These are phyloP conservation scores for Saitozyma sp. DNA, from an alignment of 768 basidiomycete genomes.

Conservation along the genomic window DNA sequence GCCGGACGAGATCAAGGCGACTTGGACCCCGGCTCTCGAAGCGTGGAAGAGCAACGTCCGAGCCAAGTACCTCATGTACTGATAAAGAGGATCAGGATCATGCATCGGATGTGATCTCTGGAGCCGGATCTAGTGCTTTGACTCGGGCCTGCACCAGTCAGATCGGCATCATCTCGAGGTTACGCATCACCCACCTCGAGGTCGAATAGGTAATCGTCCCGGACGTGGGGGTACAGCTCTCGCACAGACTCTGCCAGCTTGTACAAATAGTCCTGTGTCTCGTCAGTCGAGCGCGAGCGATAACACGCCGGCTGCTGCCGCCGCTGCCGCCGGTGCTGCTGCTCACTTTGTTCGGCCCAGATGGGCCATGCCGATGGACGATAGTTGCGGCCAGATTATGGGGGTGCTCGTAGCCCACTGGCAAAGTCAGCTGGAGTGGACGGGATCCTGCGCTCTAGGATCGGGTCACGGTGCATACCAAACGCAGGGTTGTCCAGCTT, in stretches of 20 bases:
- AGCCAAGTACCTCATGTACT: neutral
- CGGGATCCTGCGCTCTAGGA: neutral
- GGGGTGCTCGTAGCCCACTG: slow-evolving; percentile 83
- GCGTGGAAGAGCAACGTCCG: neutral
- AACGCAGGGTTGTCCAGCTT: slow-evolving; percentile 85
- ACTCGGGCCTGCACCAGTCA: too few relatives aligned
- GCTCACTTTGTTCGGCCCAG: slow-evolving; percentile 81
- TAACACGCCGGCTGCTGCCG: too few relatives aligned
- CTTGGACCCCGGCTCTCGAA: neutral
- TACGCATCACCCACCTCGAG: slow-evolving; percentile 40
- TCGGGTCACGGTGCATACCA: slow-evolving; percentile 56
- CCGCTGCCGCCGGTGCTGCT: too few relatives aligned
- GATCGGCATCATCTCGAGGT: too few relatives aligned
- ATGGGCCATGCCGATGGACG: slow-evolving; percentile 75
- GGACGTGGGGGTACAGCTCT: slow-evolving; percentile 56
- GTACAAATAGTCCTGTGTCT: slow-evolving; percentile 77
- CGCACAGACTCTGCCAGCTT: slow-evolving; percentile 70
- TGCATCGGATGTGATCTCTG: too few relatives aligned
- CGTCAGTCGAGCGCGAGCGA: neutral
- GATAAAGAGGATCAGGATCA: neutral
- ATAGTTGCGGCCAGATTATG: slow-evolving; percentile 68
- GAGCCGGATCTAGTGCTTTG: too few relatives aligned
- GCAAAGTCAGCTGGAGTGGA: neutral
- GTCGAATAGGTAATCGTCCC: slow-evolving; percentile 49
- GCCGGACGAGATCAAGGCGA: neutral